These are phyloP conservation scores for Mycosarcoma mackinlayi DNA, from an alignment of 1,284 basidiomycete species.

Conservation along the genomic window DNA sequence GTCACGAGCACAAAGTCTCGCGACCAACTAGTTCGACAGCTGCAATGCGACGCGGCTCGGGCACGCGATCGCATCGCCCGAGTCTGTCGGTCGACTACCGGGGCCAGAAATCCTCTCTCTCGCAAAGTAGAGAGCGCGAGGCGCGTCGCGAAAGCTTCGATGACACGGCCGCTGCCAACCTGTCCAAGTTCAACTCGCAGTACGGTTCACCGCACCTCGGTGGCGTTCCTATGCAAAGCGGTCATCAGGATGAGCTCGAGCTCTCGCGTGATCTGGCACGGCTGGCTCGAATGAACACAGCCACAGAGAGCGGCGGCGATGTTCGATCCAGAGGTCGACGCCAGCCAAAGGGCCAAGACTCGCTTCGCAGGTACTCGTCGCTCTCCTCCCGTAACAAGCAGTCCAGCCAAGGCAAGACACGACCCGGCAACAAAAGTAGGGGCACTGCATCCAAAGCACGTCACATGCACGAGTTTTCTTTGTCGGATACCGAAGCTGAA, in stretches of 20 bases:
- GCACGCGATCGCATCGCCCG: conserved; percentile 35
- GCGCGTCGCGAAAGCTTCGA: conserved; percentile 34
- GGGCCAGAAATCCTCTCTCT: not conserved
- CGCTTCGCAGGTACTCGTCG: conserved; percentile 33
- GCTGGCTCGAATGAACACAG: conserved; percentile 42
- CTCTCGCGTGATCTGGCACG: conserved; percentile 42
- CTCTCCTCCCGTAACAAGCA: conserved; percentile 22
- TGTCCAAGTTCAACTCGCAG: conserved; percentile 17
- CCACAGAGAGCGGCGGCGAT: conserved; percentile 12
- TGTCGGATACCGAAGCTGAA: conserved; percentile 55
- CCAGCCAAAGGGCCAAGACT: conserved; percentile 11
- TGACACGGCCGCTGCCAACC: conserved; percentile 21
- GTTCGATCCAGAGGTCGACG: conserved; percentile 9
- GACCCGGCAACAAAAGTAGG: not conserved
- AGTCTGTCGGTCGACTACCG: conserved; percentile 46
- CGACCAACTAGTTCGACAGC: conserved; percentile 27
- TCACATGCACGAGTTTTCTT: conserved; percentile 46
- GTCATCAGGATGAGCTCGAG: conserved; percentile 38
- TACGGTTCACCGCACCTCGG: conserved; percentile 15
- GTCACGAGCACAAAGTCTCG: conserved; percentile 45
- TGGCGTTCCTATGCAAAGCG: conserved; percentile 10
- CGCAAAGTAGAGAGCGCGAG: conserved; percentile 24
- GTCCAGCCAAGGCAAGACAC: not conserved
- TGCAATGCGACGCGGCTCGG: conserved; percentile 30
- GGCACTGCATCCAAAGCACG: conserved; percentile 4